Conservation (phyloP, 2,329 filamentous ascomycete genomes). For the Talaromyces sp. region DNA sequence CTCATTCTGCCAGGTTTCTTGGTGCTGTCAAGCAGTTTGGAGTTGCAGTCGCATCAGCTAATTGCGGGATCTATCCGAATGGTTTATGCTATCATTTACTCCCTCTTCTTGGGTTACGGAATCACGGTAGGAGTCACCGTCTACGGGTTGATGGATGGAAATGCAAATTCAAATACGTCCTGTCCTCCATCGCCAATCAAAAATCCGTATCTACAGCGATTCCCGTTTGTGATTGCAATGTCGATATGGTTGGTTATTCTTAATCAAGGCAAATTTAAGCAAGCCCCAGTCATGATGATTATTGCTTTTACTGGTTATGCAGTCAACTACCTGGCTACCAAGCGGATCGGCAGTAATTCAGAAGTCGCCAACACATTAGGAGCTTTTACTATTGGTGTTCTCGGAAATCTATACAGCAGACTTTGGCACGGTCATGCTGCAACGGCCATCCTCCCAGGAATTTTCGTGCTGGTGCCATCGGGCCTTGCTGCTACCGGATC, state of each 20-base stretch:
- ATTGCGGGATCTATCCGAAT: conserved; percentile 65
- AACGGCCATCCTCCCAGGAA: conserved; percentile 76
- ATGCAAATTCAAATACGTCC: conserved; percentile 43
- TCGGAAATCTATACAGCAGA: conserved; percentile 72
- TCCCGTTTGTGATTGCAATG: conserved; percentile 67
- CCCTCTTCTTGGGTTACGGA: conserved; percentile 63
- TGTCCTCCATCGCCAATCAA: conserved; percentile 45
- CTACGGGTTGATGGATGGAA: conserved; percentile 53
- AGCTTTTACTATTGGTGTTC: conserved; percentile 66
- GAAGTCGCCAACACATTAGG: conserved; percentile 73
- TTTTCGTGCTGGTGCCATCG: conserved; percentile 63
- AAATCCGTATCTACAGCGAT: conserved; percentile 45
- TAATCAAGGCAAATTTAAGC: conserved; percentile 73
- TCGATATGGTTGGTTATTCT: conserved; percentile 68
- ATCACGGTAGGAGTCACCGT: conserved; percentile 60
- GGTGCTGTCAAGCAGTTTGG: conserved; percentile 54
- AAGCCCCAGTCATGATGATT: conserved; percentile 66
- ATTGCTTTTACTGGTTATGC: conserved; percentile 69
- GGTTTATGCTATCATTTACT: conserved; percentile 65
- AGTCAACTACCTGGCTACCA: conserved; percentile 67
- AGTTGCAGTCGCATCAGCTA: conserved; percentile 61
- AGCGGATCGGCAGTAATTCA: conserved; percentile 61
- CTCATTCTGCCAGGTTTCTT: conserved; percentile 63
- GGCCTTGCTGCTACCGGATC: conserved; percentile 52
- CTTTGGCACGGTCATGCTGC: conserved; percentile 69